These are phyloP conservation scores for Acacia concinna DNA, from an alignment of 331 rosid genomes.

Conservation along the genomic window DNA sequence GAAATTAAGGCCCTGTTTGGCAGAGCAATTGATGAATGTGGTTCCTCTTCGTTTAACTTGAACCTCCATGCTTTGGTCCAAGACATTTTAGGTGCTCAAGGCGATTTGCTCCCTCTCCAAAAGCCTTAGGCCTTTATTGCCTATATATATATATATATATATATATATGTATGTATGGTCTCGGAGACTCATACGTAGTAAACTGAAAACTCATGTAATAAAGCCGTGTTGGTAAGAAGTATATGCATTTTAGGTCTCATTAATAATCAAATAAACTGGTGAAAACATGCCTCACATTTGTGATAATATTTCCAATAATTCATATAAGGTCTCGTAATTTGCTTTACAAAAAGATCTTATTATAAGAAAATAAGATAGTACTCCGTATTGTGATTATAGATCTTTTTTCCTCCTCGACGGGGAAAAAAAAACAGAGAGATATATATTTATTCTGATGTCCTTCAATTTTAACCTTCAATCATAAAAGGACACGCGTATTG, in stretches of 20 bases:
- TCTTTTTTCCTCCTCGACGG: no score
- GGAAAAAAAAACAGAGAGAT: no score
- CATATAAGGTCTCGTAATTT: no score
- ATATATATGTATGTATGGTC: neutral
- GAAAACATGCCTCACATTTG: neutral
- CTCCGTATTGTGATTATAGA: no score
- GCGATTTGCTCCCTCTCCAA: neutral
- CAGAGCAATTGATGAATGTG: conserved; percentile 32
- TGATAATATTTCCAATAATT: no score
- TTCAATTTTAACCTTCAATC: no score
- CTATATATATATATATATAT: neutral
- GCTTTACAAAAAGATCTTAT: no score
- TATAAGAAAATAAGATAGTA: no score
- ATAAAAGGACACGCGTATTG: no score
- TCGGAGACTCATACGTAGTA: neutral
- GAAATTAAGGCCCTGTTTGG: conserved; percentile 11
- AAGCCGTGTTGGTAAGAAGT: neutral
- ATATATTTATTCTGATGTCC: no score
- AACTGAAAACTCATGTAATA: neutral
- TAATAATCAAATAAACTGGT: neutral
- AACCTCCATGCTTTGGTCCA: conserved; percentile 24
- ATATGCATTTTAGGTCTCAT: neutral
- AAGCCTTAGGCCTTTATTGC: neutral
- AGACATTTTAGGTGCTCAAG: neutral
- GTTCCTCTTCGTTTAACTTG: conserved; percentile 39